Evolutionary conservation across 2,329 filamentous ascomycete species (phyloP).

Genomic region (Ascomycota sp.): DNA sequence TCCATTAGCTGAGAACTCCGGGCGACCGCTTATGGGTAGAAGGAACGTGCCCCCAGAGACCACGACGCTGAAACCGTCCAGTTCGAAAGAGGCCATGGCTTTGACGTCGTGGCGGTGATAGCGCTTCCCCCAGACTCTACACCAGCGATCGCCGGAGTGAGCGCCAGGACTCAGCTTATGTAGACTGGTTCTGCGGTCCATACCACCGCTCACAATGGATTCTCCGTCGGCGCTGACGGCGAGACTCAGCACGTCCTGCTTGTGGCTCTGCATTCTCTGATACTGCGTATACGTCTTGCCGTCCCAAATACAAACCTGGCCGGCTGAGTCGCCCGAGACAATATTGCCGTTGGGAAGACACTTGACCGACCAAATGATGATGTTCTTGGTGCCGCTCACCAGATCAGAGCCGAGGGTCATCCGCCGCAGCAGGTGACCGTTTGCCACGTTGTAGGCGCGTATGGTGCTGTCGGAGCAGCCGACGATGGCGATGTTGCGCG

Average conservation of each 20-base stretch:
- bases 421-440: conserved; percentile 52
- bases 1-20: conserved; percentile 1
- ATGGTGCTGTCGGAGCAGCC: conserved; percentile 97
- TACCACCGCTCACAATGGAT: conserved; percentile 72
- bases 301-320: conserved; percentile 85
- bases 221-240: conserved; percentile 61
- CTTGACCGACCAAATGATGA: conserved; percentile 86
- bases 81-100: conserved; percentile 78
- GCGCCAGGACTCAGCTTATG: conserved; percentile 48
- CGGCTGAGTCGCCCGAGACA: conserved; percentile 84
- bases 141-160: conserved; percentile 56
- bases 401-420: conserved; percentile 75
- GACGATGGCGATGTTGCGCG: conserved; percentile 60
- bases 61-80: conserved; percentile 61
- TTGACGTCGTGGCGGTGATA: conserved; percentile 94
- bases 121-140: conserved; percentile 64
- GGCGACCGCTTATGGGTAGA: not conserved
- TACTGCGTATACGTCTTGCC: conserved; percentile 76
- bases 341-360: conserved; percentile 75
- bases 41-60: conserved; percentile 57
- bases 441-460: conserved; percentile 70
- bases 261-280: conserved; percentile 71
- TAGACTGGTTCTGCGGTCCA: conserved; percentile 71
- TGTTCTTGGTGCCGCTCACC: conserved; percentile 57
- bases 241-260: conserved; percentile 80